Percentiles rank a stretch among this genome's conserved stretches.
Evolutionary conservation across 176 grass and related monocot species (phyloP).

Genomic region (Olyra latifolia): DNA sequence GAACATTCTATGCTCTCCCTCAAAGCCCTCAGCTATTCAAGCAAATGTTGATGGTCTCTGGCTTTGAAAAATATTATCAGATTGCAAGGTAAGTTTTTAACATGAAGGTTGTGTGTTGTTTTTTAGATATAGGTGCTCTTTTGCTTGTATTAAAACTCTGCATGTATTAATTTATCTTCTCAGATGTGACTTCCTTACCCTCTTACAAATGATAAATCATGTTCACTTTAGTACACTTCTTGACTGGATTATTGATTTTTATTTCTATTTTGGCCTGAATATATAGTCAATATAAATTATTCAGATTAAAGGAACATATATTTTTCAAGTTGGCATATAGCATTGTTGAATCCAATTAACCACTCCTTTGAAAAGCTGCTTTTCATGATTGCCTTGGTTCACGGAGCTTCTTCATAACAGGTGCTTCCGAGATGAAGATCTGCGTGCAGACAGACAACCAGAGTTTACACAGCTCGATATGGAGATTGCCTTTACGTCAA

Average conservation of each 20-base stretch:
- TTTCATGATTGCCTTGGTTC: background rate
- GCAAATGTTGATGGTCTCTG: slow-evolving; percentile 98
- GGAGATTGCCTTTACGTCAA: slow-evolving; percentile 89
- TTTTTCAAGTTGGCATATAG: slow-evolving; percentile 3
- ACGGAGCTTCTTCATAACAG: slow-evolving; percentile 44
- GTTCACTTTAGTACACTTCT: background rate
- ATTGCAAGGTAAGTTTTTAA: slow-evolving; percentile 68
- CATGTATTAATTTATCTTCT: background rate
- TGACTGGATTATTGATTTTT: background rate
- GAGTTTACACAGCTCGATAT: slow-evolving; percentile 99
- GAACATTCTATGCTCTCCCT: slow-evolving; percentile 95
- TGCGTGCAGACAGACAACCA: slow-evolving; percentile 91
- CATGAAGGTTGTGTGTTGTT: slow-evolving; percentile 8
- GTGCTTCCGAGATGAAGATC: slow-evolving; percentile 99
- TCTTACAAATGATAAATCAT: background rate
- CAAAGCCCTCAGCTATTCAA: slow-evolving; percentile 99
- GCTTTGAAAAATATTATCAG: slow-evolving; percentile 98
- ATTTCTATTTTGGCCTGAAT: background rate
- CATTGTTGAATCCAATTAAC: slow-evolving; percentile 18
- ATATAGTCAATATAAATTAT: slow-evolving; percentile 4
- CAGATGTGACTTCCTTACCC: background rate
- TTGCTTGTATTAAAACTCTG: slow-evolving; percentile 18
- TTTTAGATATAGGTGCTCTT: slow-evolving; percentile 8
- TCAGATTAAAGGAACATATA: background rate
- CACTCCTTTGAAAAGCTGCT: background rate